phyloP scores from a whole-genome alignment of 768 basidiomycete species.

The Serendipita sp. region DNA sequence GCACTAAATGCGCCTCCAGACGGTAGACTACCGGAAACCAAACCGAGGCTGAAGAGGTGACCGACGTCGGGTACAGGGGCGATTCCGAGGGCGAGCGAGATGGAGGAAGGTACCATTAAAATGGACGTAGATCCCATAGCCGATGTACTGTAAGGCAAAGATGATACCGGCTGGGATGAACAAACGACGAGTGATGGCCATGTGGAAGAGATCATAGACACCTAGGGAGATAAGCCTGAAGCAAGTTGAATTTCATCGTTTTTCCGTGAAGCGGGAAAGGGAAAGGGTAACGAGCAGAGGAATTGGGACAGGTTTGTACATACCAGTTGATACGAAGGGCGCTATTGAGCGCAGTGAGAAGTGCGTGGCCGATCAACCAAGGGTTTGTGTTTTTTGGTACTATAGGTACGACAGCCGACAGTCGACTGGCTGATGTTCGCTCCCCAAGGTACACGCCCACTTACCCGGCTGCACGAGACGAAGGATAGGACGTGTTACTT shows the following conservation, averaged over 20 bases:
- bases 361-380: slow-evolving; percentile 6
- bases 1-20: slow-evolving; percentile 4
- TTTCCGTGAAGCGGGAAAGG: not conserved
- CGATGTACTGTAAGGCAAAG: slow-evolving; percentile 9
- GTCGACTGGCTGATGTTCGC: no score
- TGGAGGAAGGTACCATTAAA: slow-evolving; percentile 7
- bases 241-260: not conserved
- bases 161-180: slow-evolving; percentile 2
- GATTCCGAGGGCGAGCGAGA: slow-evolving; percentile 8
- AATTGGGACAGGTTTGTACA: not conserved
- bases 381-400: not conserved
- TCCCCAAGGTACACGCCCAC: no score
- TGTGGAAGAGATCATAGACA: slow-evolving; percentile 9
- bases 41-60: slow-evolving; percentile 8
- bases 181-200: slow-evolving; percentile 4
- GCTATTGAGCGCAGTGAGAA: slow-evolving; percentile 7
- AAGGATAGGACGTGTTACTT: no score
- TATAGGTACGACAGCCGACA: no score
- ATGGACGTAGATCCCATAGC: slow-evolving; percentile 8
- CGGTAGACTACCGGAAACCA: slow-evolving; percentile 1
- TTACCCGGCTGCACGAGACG: no score
- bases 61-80: slow-evolving; percentile 1
- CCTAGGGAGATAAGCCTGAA: slow-evolving; percentile 8
- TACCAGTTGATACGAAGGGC: slow-evolving; percentile 8
- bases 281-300: not conserved